These are phyloP conservation scores for Taiwanofungus camphoratus DNA, from an alignment of 1,284 basidiomycete genomes.

Conservation along the genomic window DNA sequence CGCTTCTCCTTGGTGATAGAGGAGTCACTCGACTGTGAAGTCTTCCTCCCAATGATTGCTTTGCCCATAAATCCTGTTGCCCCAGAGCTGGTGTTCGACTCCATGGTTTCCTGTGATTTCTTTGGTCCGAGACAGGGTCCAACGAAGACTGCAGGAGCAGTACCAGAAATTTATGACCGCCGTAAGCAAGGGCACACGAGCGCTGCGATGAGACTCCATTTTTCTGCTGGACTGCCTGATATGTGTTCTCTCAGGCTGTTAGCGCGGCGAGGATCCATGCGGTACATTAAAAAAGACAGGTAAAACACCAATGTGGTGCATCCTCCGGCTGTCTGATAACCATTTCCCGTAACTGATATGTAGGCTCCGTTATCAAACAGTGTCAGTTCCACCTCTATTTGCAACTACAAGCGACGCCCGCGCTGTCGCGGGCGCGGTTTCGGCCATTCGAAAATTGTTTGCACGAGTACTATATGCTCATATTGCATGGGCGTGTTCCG, in stretches of 20 bases:
- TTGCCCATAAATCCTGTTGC: no score
- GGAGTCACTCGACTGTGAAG: slow-evolving; percentile 17
- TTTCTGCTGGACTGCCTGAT: not conserved
- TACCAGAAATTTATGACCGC: not conserved
- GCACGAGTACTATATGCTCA: no score
- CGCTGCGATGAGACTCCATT: not conserved
- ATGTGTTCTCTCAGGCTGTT: not conserved
- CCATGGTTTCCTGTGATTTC: not conserved
- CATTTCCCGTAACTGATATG: no score
- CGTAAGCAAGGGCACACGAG: slow-evolving; percentile 5
- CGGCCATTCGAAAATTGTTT: no score
- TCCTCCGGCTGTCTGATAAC: no score
- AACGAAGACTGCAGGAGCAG: not conserved
- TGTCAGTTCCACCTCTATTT: no score
- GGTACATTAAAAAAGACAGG: slow-evolving; percentile 5
- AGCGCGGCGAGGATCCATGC: slow-evolving; percentile 1
- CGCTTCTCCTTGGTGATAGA: slow-evolving; percentile 25
- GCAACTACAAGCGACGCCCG: no score
- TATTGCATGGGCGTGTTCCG: no score
- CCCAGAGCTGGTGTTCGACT: no score
- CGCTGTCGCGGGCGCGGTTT: no score
- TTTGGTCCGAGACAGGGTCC: not conserved
- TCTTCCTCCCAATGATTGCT: slow-evolving; percentile 13
- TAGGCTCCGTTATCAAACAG: no score
- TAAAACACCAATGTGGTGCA: no score